Conservation (phyloP, 345 rosid species). For the Camelina sativa region DNA sequence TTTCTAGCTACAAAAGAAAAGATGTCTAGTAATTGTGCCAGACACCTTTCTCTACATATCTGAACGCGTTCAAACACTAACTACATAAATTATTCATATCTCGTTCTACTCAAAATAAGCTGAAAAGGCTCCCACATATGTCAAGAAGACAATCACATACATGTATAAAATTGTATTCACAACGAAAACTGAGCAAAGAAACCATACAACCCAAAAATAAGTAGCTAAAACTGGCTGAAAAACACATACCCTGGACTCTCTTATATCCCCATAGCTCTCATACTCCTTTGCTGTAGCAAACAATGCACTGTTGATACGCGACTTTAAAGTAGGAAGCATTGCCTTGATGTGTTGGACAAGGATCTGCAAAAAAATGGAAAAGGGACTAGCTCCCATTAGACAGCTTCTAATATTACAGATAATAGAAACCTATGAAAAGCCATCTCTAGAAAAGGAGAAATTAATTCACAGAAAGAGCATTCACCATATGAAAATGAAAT, state of each 20-base stretch:
- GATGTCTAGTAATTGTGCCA: background rate
- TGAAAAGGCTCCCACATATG: background rate
- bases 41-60: conserved; percentile 1
- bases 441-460: background rate
- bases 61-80: conserved; percentile 11
- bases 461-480: background rate
- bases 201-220: background rate
- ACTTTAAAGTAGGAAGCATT: conserved; percentile 81
- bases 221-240: conserved; percentile 13
- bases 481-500: conserved; percentile 1
- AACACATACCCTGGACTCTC: conserved; percentile 77
- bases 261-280: conserved; percentile 89
- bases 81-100: background rate
- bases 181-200: background rate
- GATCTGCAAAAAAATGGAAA: conserved; percentile 55
- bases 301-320: conserved; percentile 69
- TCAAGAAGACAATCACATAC: background rate
- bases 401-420: conserved; percentile 16
- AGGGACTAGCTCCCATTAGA: conserved; percentile 2
- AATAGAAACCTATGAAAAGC: background rate
- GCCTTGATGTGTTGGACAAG: conserved; percentile 86
- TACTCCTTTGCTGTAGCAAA: conserved; percentile 88
- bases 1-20: background rate
- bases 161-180: background rate
- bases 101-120: background rate